Evolutionary conservation across 345 rosid genomes (phyloP), one percentile per base, ranked within the genome.

Genomic region (Camelina sativa): DNA sequence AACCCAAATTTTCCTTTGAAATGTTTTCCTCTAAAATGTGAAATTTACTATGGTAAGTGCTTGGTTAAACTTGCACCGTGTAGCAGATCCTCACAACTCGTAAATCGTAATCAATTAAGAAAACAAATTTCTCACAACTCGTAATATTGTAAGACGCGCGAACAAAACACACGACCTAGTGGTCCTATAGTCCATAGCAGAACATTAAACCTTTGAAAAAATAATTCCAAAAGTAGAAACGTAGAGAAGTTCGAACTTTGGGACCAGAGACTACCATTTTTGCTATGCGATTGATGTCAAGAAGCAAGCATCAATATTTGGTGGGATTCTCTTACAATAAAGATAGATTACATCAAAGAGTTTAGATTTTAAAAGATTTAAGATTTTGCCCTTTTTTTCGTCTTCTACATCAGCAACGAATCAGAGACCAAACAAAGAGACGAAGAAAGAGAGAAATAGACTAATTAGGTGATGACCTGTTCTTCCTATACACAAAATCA

Each of bases 401-500:
- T 37, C 19, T 22, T 32, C 16, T 47, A 25, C 25, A 32, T 62
- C 32, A 53, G 41, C 19, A 53, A 62, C 57, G 30, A 62, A 62
- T 34, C 34, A 62, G 70, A 23, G 9, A 7, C 32, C n/a, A 43
- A 52, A 47, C 23, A 71, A 60, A 48, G 37, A 52, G 3, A 32
- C 43, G n/a, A 65, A 46, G 40, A 60, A 50, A 62, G 72, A 74
- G 48, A 48, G n/a, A 75, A 69, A 37, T 23, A 61, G 74, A 44
- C 40, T 32, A 69, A 76, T 69, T 61, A 62, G 58, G 68, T 53
- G 79, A 62, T 44, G 32, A 62, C 16, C 52, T 77, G 80, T 64
- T 2, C 62, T 59, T 75, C 68, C 73, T 75, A 67, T 76, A 55
- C 67, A 76, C 76, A 76, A 61, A 74, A 77, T 71, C 37, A 77